A percentile compares a stretch with the other conserved stretches of the same genome.
These are phyloP conservation scores for Citrullus colocynthis DNA, from an alignment of 306 rosid genomes.

Conservation along the genomic window DNA sequence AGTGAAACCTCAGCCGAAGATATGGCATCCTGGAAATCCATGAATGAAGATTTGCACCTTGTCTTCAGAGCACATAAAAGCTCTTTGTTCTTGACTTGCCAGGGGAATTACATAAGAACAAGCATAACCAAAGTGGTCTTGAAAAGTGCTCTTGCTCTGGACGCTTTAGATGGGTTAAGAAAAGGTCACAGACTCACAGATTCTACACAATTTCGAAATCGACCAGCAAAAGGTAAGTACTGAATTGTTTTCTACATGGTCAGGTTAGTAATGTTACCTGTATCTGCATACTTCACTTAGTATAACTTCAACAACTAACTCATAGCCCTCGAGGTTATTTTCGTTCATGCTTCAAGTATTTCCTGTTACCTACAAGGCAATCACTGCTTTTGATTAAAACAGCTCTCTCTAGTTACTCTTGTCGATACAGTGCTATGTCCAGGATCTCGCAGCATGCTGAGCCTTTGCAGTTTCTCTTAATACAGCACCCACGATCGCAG, in stretches of 20 bases:
- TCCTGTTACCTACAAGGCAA: not conserved
- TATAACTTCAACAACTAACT: not conserved
- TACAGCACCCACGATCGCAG: slow-evolving; percentile 82
- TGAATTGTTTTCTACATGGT: not conserved
- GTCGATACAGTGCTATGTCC: slow-evolving; percentile 12
- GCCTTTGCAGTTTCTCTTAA: slow-evolving; percentile 78
- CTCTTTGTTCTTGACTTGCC: not conserved
- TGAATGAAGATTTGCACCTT: not conserved
- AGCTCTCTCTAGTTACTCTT: not conserved
- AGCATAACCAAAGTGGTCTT: not conserved
- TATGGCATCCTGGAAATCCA: not conserved
- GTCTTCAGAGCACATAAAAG: not conserved
- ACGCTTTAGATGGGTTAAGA: not conserved
- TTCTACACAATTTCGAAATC: not conserved
- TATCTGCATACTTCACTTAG: not conserved
- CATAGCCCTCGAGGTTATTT: not conserved
- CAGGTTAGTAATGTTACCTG: not conserved
- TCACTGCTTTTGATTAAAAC: not conserved
- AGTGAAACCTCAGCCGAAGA: not conserved
- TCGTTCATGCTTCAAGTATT: not conserved
- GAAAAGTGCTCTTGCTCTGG: not conserved
- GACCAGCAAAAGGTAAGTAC: not conserved
- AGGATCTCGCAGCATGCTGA: slow-evolving; percentile 65
- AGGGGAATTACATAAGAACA: not conserved
- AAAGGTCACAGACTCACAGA: not conserved